Conservation (phyloP, 2,329 filamentous ascomycete species). For the Exophiala bonariae region DNA sequence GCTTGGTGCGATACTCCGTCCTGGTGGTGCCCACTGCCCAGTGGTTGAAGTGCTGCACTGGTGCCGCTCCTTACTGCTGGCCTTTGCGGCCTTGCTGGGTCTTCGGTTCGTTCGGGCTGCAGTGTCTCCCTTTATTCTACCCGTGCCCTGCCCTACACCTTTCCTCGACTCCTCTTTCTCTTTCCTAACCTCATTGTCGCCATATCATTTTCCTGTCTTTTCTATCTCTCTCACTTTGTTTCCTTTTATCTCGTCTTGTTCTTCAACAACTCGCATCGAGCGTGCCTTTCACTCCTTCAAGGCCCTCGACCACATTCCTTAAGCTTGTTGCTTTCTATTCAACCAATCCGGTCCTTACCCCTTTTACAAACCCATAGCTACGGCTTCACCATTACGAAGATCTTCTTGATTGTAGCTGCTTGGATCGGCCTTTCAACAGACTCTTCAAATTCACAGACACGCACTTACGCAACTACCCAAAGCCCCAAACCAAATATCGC, state of each 20-base stretch:
- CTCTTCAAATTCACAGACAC: slow-evolving; percentile 3
- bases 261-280: slow-evolving; percentile 32
- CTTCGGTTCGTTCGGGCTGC: slow-evolving; percentile 2
- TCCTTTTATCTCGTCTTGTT: slow-evolving; percentile 31
- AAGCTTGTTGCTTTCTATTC: slow-evolving; percentile 21
- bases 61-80: no score
- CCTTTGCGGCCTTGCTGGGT: no score
- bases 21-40: no score
- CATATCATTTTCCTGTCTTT: slow-evolving; percentile 28
- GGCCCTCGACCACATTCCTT: slow-evolving; percentile 44
- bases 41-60: no score
- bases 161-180: slow-evolving; percentile 29
- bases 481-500: background rate
- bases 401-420: slow-evolving; percentile 13
- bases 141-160: slow-evolving; percentile 4
- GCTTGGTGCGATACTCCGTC: no score
- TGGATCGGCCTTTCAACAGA: slow-evolving; percentile 17
- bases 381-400: background rate
- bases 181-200: slow-evolving; percentile 33
- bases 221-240: slow-evolving; percentile 32
- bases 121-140: slow-evolving; percentile 4
- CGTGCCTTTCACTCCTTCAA: slow-evolving; percentile 55
- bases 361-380: slow-evolving; percentile 3
- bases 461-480: background rate
- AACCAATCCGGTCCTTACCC: slow-evolving; percentile 24